Conservation (phyloP, 2,329 filamentous ascomycete species). For the Epichloe baconii region DNA sequence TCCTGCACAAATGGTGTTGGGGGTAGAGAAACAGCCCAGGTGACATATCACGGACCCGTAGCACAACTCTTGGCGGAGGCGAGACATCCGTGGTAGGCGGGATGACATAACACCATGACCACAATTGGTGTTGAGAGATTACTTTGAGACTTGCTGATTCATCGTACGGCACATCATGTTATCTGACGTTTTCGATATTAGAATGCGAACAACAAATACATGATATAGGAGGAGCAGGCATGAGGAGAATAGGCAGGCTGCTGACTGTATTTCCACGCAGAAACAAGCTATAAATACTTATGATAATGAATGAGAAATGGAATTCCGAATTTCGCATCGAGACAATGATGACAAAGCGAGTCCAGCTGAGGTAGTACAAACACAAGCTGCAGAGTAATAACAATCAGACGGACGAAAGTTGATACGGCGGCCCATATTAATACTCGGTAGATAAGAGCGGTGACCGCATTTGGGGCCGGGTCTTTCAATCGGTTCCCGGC, state of each 20-base stretch:
- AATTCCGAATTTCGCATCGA: neutral
- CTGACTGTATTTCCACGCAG: neutral
- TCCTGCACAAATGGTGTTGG: neutral
- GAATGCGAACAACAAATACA: neutral
- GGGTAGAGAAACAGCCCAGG: neutral
- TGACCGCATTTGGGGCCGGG: too few relatives aligned
- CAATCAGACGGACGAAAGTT: neutral
- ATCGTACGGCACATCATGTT: neutral
- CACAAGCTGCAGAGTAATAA: neutral
- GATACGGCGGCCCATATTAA: too few relatives aligned
- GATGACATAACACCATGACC: neutral
- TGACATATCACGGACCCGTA: neutral
- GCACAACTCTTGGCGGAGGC: constrained; percentile 4
- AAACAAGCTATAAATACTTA: neutral
- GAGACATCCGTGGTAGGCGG: constrained; percentile 1
- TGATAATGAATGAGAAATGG: neutral
- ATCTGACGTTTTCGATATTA: neutral
- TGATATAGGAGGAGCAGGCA: neutral
- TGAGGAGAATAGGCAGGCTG: neutral
- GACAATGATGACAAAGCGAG: neutral
- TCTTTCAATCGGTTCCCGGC: too few relatives aligned
- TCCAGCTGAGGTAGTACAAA: neutral
- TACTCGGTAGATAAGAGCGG: too few relatives aligned
- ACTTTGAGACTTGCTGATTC: neutral
- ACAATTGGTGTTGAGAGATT: neutral